A percentile compares a stretch with the other conserved stretches of the same genome.
Conservation (phyloP, 2,329 filamentous ascomycete genomes). For the Cyphellophora attinorum region DNA sequence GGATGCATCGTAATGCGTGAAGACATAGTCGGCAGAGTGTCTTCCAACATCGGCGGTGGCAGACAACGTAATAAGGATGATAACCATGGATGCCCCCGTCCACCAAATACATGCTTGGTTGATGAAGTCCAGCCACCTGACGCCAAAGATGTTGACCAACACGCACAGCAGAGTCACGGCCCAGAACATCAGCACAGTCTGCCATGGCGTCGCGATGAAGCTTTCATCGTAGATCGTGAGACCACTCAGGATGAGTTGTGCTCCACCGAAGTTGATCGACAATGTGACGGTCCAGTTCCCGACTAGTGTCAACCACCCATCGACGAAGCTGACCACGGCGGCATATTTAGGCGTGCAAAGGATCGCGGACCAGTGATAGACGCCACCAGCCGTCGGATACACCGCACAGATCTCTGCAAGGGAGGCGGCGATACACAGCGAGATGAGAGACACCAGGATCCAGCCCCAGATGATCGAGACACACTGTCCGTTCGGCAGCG, state of each 20-base stretch:
- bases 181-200: conserved; percentile 65
- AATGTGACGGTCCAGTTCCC: conserved; percentile 63
- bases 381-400: conserved; percentile 58
- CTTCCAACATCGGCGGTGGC: conserved; percentile 34
- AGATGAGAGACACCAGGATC: conserved; percentile 56
- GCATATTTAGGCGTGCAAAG: conserved; percentile 56
- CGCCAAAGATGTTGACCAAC: conserved; percentile 54
- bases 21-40: conserved; percentile 37
- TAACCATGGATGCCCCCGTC: conserved; percentile 50
- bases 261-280: conserved; percentile 63
- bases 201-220: conserved; percentile 57
- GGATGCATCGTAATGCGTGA: conserved; percentile 44
- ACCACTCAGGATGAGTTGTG: conserved; percentile 57
- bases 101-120: conserved; percentile 67
- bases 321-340: conserved; percentile 58
- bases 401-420: conserved; percentile 61
- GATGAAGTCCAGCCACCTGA: conserved; percentile 55
- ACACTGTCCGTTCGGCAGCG: conserved; percentile 56
- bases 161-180: conserved; percentile 59
- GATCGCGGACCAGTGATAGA: conserved; percentile 65
- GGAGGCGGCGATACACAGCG: conserved; percentile 54
- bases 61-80: conserved; percentile 40
- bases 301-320: conserved; percentile 62
- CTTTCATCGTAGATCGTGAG: conserved; percentile 62
- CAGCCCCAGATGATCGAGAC: conserved; percentile 64